Evolutionary conservation across 192 early-diverging fungal species (phyloP).

Genomic region (Irineochytrium annulatum): DNA sequence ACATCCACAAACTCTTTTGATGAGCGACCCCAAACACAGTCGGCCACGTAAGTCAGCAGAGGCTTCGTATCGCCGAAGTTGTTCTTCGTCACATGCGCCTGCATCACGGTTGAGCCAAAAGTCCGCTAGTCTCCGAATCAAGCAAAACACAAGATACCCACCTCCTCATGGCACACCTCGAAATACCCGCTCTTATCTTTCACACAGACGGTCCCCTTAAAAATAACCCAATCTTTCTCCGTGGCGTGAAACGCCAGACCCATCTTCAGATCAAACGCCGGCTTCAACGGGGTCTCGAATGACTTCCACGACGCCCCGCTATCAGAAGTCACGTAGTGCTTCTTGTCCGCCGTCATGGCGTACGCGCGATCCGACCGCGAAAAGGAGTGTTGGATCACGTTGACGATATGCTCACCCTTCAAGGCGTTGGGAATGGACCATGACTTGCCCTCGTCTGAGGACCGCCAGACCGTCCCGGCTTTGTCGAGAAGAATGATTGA

Average conservation of each 20-base stretch:
- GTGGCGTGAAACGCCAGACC: conserved; percentile 68
- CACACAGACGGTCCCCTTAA: conserved; percentile 54
- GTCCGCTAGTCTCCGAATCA: background rate
- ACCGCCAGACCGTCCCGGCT: conserved; percentile 53
- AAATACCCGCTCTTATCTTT: conserved; percentile 29
- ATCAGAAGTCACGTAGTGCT: conserved; percentile 60
- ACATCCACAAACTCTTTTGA: conserved; percentile 57
- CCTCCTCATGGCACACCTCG: conserved; percentile 12
- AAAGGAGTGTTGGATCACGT: conserved; percentile 21
- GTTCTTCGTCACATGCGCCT: conserved; percentile 48
- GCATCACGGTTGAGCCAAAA: background rate
- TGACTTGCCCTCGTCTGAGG: conserved; percentile 60
- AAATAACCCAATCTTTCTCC: conserved; percentile 61
- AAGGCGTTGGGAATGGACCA: conserved; percentile 3
- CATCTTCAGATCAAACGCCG: conserved; percentile 18
- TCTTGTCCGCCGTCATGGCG: conserved; percentile 43
- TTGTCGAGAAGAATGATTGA: conserved; percentile 52
- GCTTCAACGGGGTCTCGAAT: conserved; percentile 44
- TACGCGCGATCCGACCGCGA: conserved; percentile 35
- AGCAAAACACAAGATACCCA: background rate
- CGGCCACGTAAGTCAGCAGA: conserved; percentile 53
- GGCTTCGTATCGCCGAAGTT: conserved; percentile 58
- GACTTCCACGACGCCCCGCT: conserved; percentile 52
- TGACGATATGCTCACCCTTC: conserved; percentile 8
- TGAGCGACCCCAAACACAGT: conserved; percentile 72